phyloP scores from a whole-genome alignment of 2,329 filamentous ascomycete species.

The Pseudofabraea citricarpa region DNA sequence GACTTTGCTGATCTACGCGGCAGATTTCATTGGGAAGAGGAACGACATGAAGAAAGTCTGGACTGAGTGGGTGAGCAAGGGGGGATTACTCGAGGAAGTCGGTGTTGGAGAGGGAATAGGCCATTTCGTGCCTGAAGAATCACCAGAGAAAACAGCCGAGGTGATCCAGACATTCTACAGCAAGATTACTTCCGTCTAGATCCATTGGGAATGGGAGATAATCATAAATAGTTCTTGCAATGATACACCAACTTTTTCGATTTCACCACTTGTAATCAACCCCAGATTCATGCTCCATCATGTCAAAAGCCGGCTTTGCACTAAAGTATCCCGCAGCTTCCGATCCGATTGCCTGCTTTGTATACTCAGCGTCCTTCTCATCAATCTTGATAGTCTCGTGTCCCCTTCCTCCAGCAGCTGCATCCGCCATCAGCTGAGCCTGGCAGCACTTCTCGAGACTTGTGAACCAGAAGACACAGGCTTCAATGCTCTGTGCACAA shows the following conservation, averaged over 20 bases:
- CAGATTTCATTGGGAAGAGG: conserved; percentile 36
- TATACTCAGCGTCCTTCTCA: conserved; percentile 63
- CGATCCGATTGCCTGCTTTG: conserved; percentile 60
- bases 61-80: conserved; percentile 37
- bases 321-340: conserved; percentile 63
- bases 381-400: conserved; percentile 61
- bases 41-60: conserved; percentile 37
- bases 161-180: conserved; percentile 13
- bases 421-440: conserved; percentile 49
- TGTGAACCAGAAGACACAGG: conserved; percentile 49
- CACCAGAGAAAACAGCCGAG: conserved; percentile 29
- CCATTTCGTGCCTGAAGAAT: conserved; percentile 43
- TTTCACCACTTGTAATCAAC: conserved; percentile 24
- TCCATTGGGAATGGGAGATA: no score
- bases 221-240: not conserved
- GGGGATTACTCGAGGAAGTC: conserved; percentile 23
- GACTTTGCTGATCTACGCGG: conserved; percentile 38
- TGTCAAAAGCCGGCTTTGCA: conserved; percentile 67
- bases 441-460: conserved; percentile 44
- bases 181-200: no score
- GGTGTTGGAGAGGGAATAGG: conserved; percentile 32
- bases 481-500: conserved; percentile 43
- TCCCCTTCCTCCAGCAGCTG: conserved; percentile 56
- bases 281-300: conserved; percentile 52
- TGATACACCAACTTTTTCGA: not conserved